Evolutionary conservation across 129 eudicot species (phyloP).

Genomic region (Ambrosia trifida): DNA sequence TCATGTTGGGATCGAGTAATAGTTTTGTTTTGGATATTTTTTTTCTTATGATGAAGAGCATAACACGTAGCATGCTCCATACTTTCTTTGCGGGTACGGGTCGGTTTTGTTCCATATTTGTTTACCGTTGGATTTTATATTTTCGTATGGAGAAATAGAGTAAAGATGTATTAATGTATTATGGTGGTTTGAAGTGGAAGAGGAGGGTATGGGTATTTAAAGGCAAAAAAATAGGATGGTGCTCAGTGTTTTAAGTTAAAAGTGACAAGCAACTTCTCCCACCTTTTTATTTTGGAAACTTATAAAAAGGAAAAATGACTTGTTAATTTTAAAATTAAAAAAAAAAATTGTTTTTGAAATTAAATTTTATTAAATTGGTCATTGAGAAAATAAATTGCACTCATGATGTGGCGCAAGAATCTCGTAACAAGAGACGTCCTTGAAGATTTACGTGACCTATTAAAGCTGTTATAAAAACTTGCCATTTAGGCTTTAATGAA

Average conservation of each 20-base stretch:
- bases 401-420: no score
- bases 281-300: neutral
- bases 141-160: neutral
- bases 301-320: no score
- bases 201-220: neutral
- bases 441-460: no score
- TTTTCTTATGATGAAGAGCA: slow-evolving; percentile 51
- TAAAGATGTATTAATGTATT: neutral
- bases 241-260: neutral
- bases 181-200: neutral
- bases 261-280: neutral
- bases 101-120: slow-evolving; percentile 63
- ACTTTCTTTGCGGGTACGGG: slow-evolving; percentile 50
- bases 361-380: no score
- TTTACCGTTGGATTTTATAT: neutral
- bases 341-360: no score
- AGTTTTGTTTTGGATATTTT: slow-evolving; percentile 52
- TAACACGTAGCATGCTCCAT: slow-evolving; percentile 39
- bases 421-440: no score
- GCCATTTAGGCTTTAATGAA: no score
- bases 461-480: no score
- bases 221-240: neutral
- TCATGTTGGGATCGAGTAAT: slow-evolving; percentile 51
- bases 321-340: no score
- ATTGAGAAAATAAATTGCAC: no score